Evolutionary conservation across 176 grass and related monocot species (phyloP), one percentile per base, ranked within the genome.

Genomic region (Oryza rufipogon): DNA sequence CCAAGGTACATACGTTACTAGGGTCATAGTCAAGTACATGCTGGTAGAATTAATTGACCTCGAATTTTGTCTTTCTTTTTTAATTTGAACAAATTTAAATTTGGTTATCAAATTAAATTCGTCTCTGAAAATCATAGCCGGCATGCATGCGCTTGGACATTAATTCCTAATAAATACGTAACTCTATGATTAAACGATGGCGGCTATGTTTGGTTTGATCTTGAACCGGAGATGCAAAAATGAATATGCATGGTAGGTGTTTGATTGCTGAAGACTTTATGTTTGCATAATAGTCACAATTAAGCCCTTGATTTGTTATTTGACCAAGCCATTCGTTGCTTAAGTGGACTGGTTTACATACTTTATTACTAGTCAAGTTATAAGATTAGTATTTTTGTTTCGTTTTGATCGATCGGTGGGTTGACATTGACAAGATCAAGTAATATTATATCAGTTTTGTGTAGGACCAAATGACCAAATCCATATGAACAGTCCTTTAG

Each of bases 401-500:
- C 58, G 0, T 11, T 63, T 63, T 63, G 58, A 23, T n/a, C 42
- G 2, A 4, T n/a, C 42, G 42, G 42, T 44, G 58, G 58, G 58
- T 63, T 63, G 58, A 63, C 58, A 63, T 63, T 63, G 58, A 63
- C 58, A 63, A 63, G 54, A 58, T n/a, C 54, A 0, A 61, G 58
- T 58, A 63, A 11, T 22, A 63, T 23, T 22, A 42, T 10, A 44
- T 44, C 10, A 22, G 58, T 22, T 23, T 11, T 63, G n/a, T 63
- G n/a, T 63, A 63, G 20, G n/a, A 63, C 20, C 54, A 58, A 58
- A 60, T 60, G 48, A 49, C 46, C 13, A 9, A 9, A 64, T 77
- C 66, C 79, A 30, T 87, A 48, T 82, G 86, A 81, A 81, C 71
- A 65, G 71, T 82, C 64, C 11, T 17, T 7, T 34, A 16, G 26